Conservation (phyloP, 768 basidiomycete genomes). For the Termitomyces sp. region DNA sequence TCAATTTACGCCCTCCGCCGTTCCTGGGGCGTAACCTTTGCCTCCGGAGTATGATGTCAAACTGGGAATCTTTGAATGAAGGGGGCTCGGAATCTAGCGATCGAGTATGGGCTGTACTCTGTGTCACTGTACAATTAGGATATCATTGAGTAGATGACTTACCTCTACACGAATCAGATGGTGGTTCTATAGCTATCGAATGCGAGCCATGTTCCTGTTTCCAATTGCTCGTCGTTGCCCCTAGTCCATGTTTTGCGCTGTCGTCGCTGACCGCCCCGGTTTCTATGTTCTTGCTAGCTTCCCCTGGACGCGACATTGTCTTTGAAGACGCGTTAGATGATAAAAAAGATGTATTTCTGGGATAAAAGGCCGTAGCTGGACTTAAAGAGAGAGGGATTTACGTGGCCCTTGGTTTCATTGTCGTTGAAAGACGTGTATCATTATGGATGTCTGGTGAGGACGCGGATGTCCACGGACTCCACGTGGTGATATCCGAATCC, state of each 20-base stretch:
- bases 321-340: neutral
- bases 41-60: neutral
- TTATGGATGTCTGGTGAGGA: neutral
- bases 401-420: neutral
- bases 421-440: neutral
- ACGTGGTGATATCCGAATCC: constrained; percentile 1
- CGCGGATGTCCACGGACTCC: neutral
- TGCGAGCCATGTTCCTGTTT: neutral
- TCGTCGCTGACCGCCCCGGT: neutral
- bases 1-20: constrained; percentile 35
- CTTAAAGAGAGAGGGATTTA: neutral
- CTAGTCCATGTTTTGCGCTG: neutral
- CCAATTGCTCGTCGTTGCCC: no score
- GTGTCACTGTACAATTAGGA: neutral
- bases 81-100: neutral
- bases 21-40: constrained; percentile 28
- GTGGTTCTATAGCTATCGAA: neutral
- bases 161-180: neutral
- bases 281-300: neutral
- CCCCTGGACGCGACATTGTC: neutral
- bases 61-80: constrained; percentile 1
- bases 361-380: neutral
- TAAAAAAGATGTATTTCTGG: neutral
- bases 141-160: neutral
- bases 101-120: neutral